Conservation (phyloP, 225 moss, liverwort and hornwort species). For the Straminergon stramineum region DNA sequence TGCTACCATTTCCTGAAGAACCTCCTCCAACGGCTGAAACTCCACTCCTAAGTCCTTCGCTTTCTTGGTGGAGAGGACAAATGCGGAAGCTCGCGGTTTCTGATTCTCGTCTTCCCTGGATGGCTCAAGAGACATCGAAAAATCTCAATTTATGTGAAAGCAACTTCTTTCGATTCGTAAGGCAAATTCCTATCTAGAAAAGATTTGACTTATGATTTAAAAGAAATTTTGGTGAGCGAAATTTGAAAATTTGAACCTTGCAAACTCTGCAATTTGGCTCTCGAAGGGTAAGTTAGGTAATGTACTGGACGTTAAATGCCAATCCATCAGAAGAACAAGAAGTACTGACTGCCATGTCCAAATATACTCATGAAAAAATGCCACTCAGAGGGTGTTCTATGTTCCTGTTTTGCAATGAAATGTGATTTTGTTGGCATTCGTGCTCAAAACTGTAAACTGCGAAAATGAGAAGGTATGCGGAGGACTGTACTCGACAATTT, state of each 20-base stretch:
- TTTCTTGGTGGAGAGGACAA: background rate
- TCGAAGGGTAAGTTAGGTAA: background rate
- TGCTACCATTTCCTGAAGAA: constrained; percentile 5
- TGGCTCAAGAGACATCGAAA: background rate
- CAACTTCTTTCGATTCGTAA: no score
- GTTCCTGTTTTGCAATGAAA: background rate
- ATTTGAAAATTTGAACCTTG: background rate
- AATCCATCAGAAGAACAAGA: background rate
- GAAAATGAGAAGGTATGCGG: background rate
- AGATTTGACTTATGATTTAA: no score
- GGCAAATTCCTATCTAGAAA: background rate
- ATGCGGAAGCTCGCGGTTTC: background rate
- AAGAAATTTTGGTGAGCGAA: background rate
- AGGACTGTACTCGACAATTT: background rate
- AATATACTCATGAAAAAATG: background rate
- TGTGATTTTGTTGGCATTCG: background rate
- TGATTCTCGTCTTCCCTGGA: background rate
- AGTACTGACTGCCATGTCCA: background rate
- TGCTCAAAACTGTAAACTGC: no score
- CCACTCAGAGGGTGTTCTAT: background rate
- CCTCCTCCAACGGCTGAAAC: constrained; percentile 5
- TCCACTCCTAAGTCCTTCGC: background rate
- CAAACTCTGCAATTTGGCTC: no score
- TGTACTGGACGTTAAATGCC: background rate
- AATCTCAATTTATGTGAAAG: background rate